Conservation (phyloP, 1,284 basidiomycete genomes). For the Pseudozyma flocculosa region DNA sequence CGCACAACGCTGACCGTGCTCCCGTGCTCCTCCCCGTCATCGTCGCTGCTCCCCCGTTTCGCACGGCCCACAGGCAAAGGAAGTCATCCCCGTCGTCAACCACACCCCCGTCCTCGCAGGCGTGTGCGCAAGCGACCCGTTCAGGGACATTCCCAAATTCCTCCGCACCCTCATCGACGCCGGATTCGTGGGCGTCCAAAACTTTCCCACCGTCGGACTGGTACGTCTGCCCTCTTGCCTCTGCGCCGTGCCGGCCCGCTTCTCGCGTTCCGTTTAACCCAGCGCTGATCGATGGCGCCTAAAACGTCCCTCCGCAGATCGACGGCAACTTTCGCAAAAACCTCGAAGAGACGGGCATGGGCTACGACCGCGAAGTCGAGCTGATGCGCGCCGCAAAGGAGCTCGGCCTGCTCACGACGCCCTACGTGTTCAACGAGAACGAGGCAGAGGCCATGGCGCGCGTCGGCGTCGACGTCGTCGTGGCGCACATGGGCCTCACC, state of each 20-base stretch:
- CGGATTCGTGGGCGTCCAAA: constrained; percentile 34
- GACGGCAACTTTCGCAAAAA: constrained; percentile 33
- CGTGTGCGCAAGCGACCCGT: constrained; percentile 29
- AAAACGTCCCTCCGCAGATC: no score
- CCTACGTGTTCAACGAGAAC: constrained; percentile 25
- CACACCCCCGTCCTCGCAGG: constrained; percentile 35
- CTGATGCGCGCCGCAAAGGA: constrained; percentile 26
- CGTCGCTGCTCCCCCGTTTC: no score
- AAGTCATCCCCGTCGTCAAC: constrained; percentile 22
- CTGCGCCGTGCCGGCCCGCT: no score
- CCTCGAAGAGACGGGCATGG: constrained; percentile 38
- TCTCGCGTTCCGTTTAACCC: no score
- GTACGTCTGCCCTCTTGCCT: no score
- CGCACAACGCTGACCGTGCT: no score
- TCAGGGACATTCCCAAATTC: constrained; percentile 32
- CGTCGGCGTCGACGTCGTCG: constrained; percentile 23
- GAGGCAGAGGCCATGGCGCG: constrained; percentile 28
- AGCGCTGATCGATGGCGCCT: no score
- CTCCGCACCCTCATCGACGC: constrained; percentile 23
- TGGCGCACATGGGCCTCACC: no score
- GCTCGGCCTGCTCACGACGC: constrained; percentile 24
- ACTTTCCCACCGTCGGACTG: constrained; percentile 35
- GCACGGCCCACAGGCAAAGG: constrained; percentile 11
- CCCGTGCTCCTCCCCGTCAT: no score
- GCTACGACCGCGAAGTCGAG: constrained; percentile 27